These are phyloP conservation scores for Zygosaccharomyces gambellarensis DNA, from an alignment of 805 yeast species.

Conservation along the genomic window DNA sequence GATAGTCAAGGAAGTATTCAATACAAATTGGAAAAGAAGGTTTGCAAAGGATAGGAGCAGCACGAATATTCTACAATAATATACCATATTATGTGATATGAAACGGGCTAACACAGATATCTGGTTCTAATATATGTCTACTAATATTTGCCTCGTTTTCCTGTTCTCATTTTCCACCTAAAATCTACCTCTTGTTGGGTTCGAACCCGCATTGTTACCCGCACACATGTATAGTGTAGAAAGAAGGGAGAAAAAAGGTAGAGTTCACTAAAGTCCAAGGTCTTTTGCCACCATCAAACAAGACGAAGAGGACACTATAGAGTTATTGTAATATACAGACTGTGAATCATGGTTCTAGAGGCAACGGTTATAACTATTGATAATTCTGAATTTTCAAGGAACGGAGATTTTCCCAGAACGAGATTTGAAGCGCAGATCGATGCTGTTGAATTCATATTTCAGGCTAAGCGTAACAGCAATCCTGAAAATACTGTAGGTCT, in stretches of 20 bases:
- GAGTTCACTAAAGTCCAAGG: slow-evolving; percentile 2
- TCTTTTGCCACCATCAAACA: not conserved
- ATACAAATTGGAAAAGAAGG: too few species aligned
- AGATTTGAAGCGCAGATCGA: slow-evolving; percentile 91
- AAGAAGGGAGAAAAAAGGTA: not conserved
- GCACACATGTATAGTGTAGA: not conserved
- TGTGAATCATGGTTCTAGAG: slow-evolving; percentile 71
- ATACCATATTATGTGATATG: too few species aligned
- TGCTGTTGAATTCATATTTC: slow-evolving; percentile 80
- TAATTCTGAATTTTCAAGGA: slow-evolving; percentile 92
- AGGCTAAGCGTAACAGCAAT: slow-evolving; percentile 77
- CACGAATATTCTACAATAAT: too few species aligned
- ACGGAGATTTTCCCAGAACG: slow-evolving; percentile 87
- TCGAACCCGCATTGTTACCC: slow-evolving; percentile 1
- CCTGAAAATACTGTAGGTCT: slow-evolving; percentile 94
- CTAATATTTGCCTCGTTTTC: not conserved
- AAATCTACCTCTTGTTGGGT: not conserved
- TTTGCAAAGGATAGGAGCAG: too few species aligned
- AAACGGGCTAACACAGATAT: too few species aligned
- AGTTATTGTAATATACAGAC: not conserved
- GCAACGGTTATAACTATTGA: slow-evolving; percentile 95
- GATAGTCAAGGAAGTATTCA: too few species aligned
- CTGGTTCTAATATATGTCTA: not conserved
- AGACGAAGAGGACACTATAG: not conserved
- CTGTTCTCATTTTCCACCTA: not conserved